Base-by-base conservation (phyloP, 2,329 filamentous ascomycete genomes). In the Penicillium sp. region DNA sequence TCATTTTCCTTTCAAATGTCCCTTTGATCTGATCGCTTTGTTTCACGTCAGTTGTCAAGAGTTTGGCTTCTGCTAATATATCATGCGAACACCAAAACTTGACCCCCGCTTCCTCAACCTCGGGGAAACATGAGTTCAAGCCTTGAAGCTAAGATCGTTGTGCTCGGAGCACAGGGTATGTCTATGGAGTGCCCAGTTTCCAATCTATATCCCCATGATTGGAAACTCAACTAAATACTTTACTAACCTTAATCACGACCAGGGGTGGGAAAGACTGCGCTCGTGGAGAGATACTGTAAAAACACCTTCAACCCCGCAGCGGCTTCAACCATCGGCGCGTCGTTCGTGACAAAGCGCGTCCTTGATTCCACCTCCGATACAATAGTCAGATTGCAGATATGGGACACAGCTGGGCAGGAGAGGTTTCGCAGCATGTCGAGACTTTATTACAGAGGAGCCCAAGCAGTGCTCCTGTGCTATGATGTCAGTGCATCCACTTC, bases 361-460 rank as follows among this genome's bases (percentile, higher is more conserved):
- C 82, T 90, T 65, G 93, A 97, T 76, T 86, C 85, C 61, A 90
- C 96, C 72, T 90, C 89, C 23, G 90, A 93, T 68, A 94, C 91
- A 1, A 82, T 90, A 25, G 91, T 97, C 36, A 86, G 93, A n/a
- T 81, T 97, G 38, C 93, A 97, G 72, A 96, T 97, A 66, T 97
- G 93, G 93, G 93, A 97, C 73, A 97, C 93, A 35, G 91, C 93
- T 57, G 93, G 93, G 60, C 93, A 99, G 73, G 93, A 99, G 79
- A 87, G 93, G 56, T 99, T 97, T 75, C 87, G 93, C 67, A 93
- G 89, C 61, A 97, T 99, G 70, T 96, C 91, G 10, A 89, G 93
- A 56, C 86, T 99, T 53, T 97, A 97, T 81, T 99, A 99, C 78
- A 89, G 93, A 70, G 93, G 93, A 72, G 93, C 93, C 61, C 93